Conservation (phyloP, 2,329 filamentous ascomycete species). For the Colletotrichum costaricense region DNA sequence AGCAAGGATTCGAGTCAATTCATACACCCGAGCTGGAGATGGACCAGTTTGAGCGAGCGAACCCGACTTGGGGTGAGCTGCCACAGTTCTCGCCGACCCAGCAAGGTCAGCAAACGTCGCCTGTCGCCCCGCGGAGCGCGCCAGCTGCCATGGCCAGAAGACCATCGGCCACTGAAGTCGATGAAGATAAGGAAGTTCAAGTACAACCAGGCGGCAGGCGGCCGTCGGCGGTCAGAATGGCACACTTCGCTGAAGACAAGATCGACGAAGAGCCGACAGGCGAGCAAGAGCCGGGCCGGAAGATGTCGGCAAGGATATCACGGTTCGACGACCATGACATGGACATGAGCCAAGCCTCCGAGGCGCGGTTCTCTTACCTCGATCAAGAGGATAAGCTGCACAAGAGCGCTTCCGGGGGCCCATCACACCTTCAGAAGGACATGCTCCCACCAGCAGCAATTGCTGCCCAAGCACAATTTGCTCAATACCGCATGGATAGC, state of each 20-base stretch:
- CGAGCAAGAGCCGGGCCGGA: slow-evolving; percentile 1
- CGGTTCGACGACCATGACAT: slow-evolving; percentile 25
- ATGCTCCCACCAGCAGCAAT: slow-evolving; percentile 11
- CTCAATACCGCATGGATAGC: background rate
- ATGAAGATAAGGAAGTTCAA: background rate
- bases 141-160: background rate
- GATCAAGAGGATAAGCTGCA: slow-evolving; percentile 31
- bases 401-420: slow-evolving; percentile 7
- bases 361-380: slow-evolving; percentile 30
- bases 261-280: background rate
- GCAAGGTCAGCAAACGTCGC: background rate
- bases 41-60: slow-evolving; percentile 30
- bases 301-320: slow-evolving; percentile 30
- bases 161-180: background rate
- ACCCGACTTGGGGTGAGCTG: background rate
- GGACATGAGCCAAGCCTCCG: slow-evolving; percentile 30
- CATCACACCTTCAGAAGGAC: slow-evolving; percentile 10
- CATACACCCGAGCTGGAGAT: slow-evolving; percentile 1
- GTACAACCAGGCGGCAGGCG: background rate
- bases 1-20: slow-evolving; percentile 24
- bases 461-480: background rate
- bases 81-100: background rate
- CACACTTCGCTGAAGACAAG: background rate
- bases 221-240: background rate
- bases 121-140: background rate